phyloP scores from a whole-genome alignment of 2,329 filamentous ascomycete species.

The Lasiodiplodia gonubiensis region DNA sequence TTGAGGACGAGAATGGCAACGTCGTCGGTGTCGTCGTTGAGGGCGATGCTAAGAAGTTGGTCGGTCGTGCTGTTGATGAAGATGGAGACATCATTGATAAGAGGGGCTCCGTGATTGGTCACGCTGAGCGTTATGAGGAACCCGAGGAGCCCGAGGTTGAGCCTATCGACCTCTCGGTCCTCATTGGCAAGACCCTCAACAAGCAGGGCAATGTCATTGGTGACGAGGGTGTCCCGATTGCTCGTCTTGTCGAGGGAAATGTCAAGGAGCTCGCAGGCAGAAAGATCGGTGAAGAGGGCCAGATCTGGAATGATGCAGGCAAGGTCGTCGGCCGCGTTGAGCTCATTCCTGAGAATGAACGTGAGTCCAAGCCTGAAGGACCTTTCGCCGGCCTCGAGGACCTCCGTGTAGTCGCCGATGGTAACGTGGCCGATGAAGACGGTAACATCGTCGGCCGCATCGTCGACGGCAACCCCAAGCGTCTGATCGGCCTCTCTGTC shows the following conservation, averaged over 20 bases:
- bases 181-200: constrained; percentile 56
- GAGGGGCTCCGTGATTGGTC: constrained; percentile 59
- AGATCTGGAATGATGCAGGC: constrained; percentile 75
- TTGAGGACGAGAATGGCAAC: constrained; percentile 58
- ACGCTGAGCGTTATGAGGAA: constrained; percentile 64
- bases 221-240: constrained; percentile 59
- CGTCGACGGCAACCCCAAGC: constrained; percentile 64
- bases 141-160: constrained; percentile 62
- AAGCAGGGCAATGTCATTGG: constrained; percentile 59
- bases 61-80: constrained; percentile 57
- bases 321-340: constrained; percentile 72
- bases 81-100: constrained; percentile 61
- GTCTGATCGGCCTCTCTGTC: constrained; percentile 63
- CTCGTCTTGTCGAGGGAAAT: constrained; percentile 71
- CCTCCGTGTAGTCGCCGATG: constrained; percentile 55
- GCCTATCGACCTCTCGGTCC: constrained; percentile 51
- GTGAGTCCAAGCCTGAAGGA: constrained; percentile 56
- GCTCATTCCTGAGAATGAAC: constrained; percentile 70
- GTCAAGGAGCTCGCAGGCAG: constrained; percentile 67
- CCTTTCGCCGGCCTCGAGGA: constrained; percentile 57
- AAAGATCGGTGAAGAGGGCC: constrained; percentile 74
- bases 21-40: constrained; percentile 56
- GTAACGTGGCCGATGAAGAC: constrained; percentile 57
- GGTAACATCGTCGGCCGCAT: constrained; percentile 60
- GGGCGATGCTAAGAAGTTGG: constrained; percentile 58